Conservation (phyloP, 441 rosid genomes). For the Pelargonium exstipulatum region DNA sequence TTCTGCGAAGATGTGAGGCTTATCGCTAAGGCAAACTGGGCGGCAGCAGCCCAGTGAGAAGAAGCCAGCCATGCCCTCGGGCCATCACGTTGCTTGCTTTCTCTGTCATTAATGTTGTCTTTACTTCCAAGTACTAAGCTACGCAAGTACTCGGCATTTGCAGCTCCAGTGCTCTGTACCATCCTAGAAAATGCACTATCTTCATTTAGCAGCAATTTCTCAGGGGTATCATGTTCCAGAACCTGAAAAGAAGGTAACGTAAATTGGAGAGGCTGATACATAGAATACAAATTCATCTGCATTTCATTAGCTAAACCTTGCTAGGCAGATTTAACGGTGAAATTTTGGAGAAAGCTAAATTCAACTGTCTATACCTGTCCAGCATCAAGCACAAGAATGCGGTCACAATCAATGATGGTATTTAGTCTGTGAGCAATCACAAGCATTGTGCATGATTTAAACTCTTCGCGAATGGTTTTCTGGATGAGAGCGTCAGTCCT, state of each 20-base stretch:
- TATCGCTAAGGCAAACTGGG: slow-evolving; percentile 75
- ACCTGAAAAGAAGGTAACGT: slow-evolving; percentile 40
- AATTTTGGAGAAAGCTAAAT: neutral
- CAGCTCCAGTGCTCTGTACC: slow-evolving; percentile 92
- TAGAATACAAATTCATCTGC: neutral
- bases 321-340: neutral
- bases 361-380: slow-evolving; percentile 10
- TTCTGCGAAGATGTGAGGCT: slow-evolving; percentile 88
- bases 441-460: slow-evolving; percentile 90
- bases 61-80: slow-evolving; percentile 79
- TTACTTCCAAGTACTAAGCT: slow-evolving; percentile 48
- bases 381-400: slow-evolving; percentile 73
- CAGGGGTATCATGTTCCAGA: slow-evolving; percentile 69
- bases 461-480: slow-evolving; percentile 89
- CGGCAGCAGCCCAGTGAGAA: slow-evolving; percentile 96
- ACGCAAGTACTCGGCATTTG: slow-evolving; percentile 84
- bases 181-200: slow-evolving; percentile 77
- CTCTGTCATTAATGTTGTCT: slow-evolving; percentile 21
- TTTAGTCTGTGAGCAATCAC: slow-evolving; percentile 89
- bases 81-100: slow-evolving; percentile 32
- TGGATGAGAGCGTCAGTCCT: slow-evolving; percentile 93
- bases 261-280: neutral
- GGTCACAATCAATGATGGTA: slow-evolving; percentile 84
- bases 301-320: neutral
- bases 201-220: slow-evolving; percentile 56